Base-by-base conservation (phyloP, 176 grass and related monocot genomes). In the Aegilops tauschii region DNA sequence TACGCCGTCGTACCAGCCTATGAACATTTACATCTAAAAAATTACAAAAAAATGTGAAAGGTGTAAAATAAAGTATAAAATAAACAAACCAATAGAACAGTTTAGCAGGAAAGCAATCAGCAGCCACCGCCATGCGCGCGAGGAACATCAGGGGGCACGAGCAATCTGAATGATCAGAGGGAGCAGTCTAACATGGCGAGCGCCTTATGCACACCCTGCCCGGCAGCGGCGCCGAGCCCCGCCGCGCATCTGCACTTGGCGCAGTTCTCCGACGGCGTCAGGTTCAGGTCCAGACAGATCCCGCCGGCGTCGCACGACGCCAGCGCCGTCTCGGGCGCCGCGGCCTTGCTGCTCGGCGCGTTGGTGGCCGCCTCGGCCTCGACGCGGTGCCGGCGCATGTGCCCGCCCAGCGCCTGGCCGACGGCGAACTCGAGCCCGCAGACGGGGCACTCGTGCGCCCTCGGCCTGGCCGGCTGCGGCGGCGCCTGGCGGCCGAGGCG, bases 401-500 rank as follows among this genome's bases (percentile, higher is more conserved):
- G 96, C 0, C 96, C 93, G 1, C 96, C 96, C 32, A 98, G 77
- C 12, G 96, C 93, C 92, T 96, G 96, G 0, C 97, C 94, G 76
- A 94, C 86, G 70, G 90, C 74, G 88, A 99, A 99, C 86, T 91
- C 89, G 23, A 94, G 83, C 71, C 97, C 94, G 69, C 97, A 99
- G 47, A 99, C 71, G 34, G 92, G 86, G 90, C 94, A 96, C 76
- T 87, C 87, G 71, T 99, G 97, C 28, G 90, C 92, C 84, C 77
- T 85, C 35, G 89, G 85, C 72, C 88, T 96, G 30, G 69, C 11
- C 54, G 80, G 31, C 44, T 3, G 77, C 44, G 4, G n/a, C 80
- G 18, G 69, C 59, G 25, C 42, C n/a, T 27, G 72, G 40, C 65
- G 73, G 31, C 86, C 90, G 50, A 73, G 83, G 88, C 40, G 81